Conservation (phyloP, 1,284 basidiomycete genomes). For the Golubevia sp. region DNA sequence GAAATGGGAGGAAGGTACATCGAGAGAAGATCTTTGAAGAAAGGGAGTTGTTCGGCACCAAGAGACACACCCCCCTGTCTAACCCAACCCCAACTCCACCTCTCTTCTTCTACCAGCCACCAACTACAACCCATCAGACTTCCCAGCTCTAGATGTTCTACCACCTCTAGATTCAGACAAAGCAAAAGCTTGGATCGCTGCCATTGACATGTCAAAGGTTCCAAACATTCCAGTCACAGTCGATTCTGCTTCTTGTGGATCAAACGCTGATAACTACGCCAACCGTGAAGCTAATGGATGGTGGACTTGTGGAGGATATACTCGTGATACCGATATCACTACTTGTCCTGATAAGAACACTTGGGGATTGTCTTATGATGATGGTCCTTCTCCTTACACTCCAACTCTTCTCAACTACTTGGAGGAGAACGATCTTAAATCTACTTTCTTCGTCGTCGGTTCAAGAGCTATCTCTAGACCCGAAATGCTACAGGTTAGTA, state of each 20-base stretch:
- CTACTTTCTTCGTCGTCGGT: constrained; percentile 92
- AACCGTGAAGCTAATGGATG: constrained; percentile 70
- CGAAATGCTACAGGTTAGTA: constrained; percentile 73
- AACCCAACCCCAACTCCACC: too few relatives aligned
- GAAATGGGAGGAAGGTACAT: too few relatives aligned
- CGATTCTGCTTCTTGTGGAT: constrained; percentile 69
- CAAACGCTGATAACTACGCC: constrained; percentile 69
- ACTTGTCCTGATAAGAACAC: constrained; percentile 78
- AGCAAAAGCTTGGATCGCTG: constrained; percentile 75
- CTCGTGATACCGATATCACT: constrained; percentile 74
- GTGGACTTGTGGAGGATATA: constrained; percentile 85
- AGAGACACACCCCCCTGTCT: too few relatives aligned
- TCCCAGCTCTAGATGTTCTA: constrained; percentile 72
- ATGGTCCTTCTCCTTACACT: constrained; percentile 82
- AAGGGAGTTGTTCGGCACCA: too few relatives aligned
- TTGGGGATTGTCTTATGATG: constrained; percentile 75
- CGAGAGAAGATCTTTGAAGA: too few relatives aligned
- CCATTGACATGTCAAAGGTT: constrained; percentile 70
- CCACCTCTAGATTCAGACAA: constrained; percentile 73
- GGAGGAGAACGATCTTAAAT: constrained; percentile 69
- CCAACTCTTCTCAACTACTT: constrained; percentile 73
- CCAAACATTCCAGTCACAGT: constrained; percentile 71
- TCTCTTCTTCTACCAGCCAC: constrained; percentile 7
- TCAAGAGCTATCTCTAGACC: constrained; percentile 84
- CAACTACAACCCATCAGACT: constrained; percentile 63